Evolutionary conservation across 1,139 yeast species (phyloP).

Genomic region (Saccharomyces pastorianus): DNA sequence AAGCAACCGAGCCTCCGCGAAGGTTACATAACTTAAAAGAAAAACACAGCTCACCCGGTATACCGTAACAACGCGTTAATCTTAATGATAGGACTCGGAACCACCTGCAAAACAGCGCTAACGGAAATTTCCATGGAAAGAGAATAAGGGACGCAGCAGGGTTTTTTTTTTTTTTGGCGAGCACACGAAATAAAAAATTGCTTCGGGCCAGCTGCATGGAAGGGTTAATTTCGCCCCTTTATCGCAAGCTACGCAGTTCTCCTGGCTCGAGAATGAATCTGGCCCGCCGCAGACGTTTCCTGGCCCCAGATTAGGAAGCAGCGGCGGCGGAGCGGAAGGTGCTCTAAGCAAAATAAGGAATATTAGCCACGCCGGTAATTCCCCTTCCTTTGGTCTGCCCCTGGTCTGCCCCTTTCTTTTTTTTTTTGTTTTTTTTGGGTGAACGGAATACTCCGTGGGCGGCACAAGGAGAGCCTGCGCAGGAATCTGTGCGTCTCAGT

Average conservation of each 20-base stretch:
- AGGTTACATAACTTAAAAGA: conserved; percentile 21
- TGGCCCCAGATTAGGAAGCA: neutral
- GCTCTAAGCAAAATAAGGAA: neutral
- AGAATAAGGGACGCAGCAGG: neutral
- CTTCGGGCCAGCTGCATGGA: neutral
- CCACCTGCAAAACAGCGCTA: neutral
- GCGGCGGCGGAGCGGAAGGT: neutral
- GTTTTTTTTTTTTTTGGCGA: conserved; percentile 35
- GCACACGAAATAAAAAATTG: conserved; percentile 34
- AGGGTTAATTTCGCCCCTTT: neutral
- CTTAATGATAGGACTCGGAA: neutral
- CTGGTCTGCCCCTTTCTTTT: neutral
- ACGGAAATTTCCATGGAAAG: neutral
- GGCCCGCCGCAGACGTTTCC: neutral
- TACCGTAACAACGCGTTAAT: neutral
- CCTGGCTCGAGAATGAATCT: neutral
- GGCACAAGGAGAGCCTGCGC: neutral
- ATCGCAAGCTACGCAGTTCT: neutral
- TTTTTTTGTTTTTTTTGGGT: neutral
- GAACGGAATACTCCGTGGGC: neutral
- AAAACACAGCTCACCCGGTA: neutral
- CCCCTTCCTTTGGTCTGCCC: neutral
- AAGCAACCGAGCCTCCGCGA: neutral
- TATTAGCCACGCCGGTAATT: conserved; percentile 1
- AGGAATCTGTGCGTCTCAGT: neutral